A percentile compares a stretch with the other conserved stretches of the same genome.
Evolutionary conservation across 306 rosid species (phyloP).

Genomic region (Vachellia pachyceras): DNA sequence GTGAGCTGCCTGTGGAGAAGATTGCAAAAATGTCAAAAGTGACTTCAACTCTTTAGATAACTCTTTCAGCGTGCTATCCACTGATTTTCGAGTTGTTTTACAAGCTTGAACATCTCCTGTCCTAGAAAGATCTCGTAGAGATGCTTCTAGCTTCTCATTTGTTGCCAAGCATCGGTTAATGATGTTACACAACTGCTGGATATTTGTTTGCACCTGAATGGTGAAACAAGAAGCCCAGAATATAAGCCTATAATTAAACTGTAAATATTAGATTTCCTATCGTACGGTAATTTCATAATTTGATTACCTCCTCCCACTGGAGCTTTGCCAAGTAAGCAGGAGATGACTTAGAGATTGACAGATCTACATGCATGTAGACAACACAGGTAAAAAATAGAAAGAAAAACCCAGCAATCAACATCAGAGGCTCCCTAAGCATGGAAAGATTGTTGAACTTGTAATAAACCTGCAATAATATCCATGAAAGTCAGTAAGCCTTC

Average conservation of each 20-base stretch:
- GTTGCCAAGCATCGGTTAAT: constrained; percentile 66
- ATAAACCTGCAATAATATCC: constrained; percentile 72
- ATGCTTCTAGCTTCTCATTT: constrained; percentile 86
- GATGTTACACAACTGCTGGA: constrained; percentile 63
- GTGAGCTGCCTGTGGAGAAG: constrained; percentile 79
- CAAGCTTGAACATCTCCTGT: constrained; percentile 88
- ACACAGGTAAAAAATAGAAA: constrained; percentile 77
- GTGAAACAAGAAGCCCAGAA: constrained; percentile 25
- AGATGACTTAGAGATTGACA: constrained; percentile 93
- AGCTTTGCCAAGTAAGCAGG: constrained; percentile 88
- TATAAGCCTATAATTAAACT: constrained; percentile 9
- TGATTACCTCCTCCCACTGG: constrained; percentile 95
- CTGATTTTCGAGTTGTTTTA: constrained; percentile 89
- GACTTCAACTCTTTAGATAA: constrained; percentile 84
- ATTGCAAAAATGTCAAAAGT: constrained; percentile 67
- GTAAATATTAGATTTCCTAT: constrained; percentile 29
- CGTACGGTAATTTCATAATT: constrained; percentile 26
- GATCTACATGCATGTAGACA: constrained; percentile 76
- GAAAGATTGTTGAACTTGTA: constrained; percentile 89
- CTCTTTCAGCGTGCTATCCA: constrained; percentile 83
- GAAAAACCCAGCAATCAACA: constrained; percentile 89
- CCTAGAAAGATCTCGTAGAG: constrained; percentile 86
- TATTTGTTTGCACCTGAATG: constrained; percentile 78
- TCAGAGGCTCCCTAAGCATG: constrained; percentile 89
- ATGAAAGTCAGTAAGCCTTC: constrained; percentile 8